A percentile compares a stretch with the other conserved stretches of the same genome.
phyloP scores from a whole-genome alignment of 257 asterid genomes.

The Sherardia arvensis region DNA sequence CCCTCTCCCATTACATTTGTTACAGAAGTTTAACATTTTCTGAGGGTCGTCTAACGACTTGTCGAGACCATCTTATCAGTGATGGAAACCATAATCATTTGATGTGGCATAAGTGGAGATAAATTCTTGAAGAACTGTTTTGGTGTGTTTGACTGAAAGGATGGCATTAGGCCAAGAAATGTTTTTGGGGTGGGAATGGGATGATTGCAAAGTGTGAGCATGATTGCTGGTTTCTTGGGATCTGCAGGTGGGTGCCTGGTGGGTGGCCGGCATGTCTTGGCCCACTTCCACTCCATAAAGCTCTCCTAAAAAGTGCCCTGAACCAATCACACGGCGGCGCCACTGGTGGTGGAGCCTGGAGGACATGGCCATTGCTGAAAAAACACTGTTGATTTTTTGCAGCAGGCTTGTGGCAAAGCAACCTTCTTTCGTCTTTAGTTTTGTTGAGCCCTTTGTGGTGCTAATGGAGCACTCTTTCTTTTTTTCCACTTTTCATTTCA shows the following conservation, averaged over 20 bases:
- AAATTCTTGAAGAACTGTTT: not conserved
- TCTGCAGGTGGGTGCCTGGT: constrained; percentile 11
- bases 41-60: not conserved
- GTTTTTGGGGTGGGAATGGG: not conserved
- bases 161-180: not conserved
- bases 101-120: not conserved
- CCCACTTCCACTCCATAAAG: not conserved
- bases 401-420: not conserved
- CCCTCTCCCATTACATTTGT: not conserved
- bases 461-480: not conserved
- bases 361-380: not conserved
- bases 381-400: not conserved
- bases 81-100: not conserved
- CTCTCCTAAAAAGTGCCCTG: not conserved
- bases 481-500: not conserved
- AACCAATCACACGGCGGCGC: not conserved
- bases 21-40: not conserved
- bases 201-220: constrained; percentile 2
- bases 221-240: constrained; percentile 5
- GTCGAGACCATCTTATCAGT: not conserved
- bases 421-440: not conserved
- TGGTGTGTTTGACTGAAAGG: constrained; percentile 3
- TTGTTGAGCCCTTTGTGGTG: not conserved
- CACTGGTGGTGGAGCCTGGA: not conserved
- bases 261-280: constrained; percentile 20